Evolutionary conservation across 1,284 basidiomycete species (phyloP), one percentile per base, ranked within the genome.

Genomic region (Kalmanozyma brasiliensis): DNA sequence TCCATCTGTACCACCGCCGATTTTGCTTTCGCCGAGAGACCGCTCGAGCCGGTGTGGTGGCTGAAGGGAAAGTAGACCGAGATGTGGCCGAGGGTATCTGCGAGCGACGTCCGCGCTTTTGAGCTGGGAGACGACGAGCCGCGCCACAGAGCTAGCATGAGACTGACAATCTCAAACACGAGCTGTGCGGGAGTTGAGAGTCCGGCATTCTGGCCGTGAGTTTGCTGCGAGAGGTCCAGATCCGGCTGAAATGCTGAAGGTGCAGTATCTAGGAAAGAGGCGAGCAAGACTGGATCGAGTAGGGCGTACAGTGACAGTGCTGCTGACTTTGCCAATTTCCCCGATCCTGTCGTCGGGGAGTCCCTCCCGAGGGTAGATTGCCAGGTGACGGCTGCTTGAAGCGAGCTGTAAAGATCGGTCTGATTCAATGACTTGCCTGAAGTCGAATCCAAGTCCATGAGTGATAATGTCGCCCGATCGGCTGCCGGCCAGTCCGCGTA

Each of bases 11-110:
- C 59, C 11, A 75, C 44, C 3, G 36, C 8, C 5, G 61, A 44
- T 30, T 53, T 53, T 24, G 65, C 63, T 29, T 52, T 67, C 19
- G 52, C 49, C n/a, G 64, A 69, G 6, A 68, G 45, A 19, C 47
- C 52, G 42, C 46, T 45, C 8, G 62, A 68, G 23, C 48, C 52
- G 1, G 42, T 62, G 30, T 49, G 62, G 24, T 62, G 52, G 49
- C 72, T 63, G 42, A 73, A 75, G 44, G 73, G 73, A 48, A 75
- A 75, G 60, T 73, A 75, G 29, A 68, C 29, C 6, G 71, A 66
- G 24, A 69, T 34, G 35, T 63, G 63, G 11, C 65, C 56, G 0
- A 75, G 63, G 29, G 63, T 38, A 17, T 61, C 63, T 11, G 58
- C 46, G 11, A 73, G 66, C 14, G 57, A 51, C 13, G 49, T 52